Evolutionary conservation across 495 filamentous ascomycete genomes (phyloP).

Genomic region (Penicillium argentinense): DNA sequence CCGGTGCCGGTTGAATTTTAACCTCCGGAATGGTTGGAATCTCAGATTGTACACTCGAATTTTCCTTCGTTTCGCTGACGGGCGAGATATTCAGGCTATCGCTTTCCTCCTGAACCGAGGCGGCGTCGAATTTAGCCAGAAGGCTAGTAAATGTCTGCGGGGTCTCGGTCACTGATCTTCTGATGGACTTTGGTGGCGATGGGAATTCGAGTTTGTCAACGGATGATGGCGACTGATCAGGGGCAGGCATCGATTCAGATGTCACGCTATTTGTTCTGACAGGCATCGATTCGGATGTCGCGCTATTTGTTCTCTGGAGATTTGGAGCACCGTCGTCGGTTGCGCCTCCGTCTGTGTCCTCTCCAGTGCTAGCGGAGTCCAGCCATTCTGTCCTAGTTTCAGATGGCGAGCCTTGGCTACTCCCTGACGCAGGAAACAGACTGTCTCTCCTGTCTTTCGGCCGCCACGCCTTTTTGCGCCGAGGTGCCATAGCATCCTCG

Average conservation of each 20-base stretch:
- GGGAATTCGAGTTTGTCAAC: constrained; percentile 15
- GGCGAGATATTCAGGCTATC: neutral
- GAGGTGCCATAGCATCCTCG: constrained; percentile 62
- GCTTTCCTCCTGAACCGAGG: constrained; percentile 27
- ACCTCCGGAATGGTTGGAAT: constrained; percentile 47
- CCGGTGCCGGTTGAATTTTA: neutral
- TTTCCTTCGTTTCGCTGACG: neutral
- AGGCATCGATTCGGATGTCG: constrained; percentile 25
- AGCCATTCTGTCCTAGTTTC: constrained; percentile 18
- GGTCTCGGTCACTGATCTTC: constrained; percentile 35
- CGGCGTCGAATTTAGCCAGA: constrained; percentile 44
- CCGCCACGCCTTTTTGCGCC: constrained; percentile 68
- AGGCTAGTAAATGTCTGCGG: constrained; percentile 47
- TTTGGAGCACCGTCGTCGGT: constrained; percentile 40
- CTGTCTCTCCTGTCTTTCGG: constrained; percentile 56
- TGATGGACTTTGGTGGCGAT: constrained; percentile 14
- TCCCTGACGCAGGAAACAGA: constrained; percentile 16
- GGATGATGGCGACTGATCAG: constrained; percentile 19
- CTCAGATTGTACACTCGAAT: constrained; percentile 9
- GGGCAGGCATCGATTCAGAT: constrained; percentile 28
- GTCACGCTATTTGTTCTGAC: constrained; percentile 28
- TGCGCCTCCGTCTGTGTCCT: constrained; percentile 39
- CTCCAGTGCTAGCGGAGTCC: constrained; percentile 33
- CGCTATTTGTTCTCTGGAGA: constrained; percentile 26
- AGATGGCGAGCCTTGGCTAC: constrained; percentile 6